These are phyloP conservation scores for Camelina sativa DNA, from an alignment of 345 rosid genomes.

Conservation along the genomic window DNA sequence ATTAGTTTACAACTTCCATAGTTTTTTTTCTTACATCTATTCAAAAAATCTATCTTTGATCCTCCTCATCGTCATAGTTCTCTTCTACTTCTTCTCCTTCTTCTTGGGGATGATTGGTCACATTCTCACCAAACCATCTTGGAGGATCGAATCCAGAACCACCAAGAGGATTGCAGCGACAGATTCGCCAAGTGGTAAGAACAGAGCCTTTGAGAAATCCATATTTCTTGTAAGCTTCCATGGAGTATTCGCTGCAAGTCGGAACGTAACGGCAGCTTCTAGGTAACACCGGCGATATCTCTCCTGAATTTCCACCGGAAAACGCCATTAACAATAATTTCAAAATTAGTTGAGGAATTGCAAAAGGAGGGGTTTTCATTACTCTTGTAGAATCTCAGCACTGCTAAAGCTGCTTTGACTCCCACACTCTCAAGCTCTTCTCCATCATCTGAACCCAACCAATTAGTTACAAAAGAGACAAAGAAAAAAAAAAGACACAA, in stretches of 20 bases:
- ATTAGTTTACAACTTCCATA: slow-evolving; percentile 36
- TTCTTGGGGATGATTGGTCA: slow-evolving; percentile 49
- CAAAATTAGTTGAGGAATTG: not conserved
- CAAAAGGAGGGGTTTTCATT: slow-evolving; percentile 3
- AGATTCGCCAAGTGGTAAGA: slow-evolving; percentile 82
- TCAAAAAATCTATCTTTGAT: slow-evolving; percentile 20
- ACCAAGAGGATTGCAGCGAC: slow-evolving; percentile 96
- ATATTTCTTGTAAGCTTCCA: slow-evolving; percentile 92
- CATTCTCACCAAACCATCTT: slow-evolving; percentile 76
- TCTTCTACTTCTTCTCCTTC: slow-evolving; percentile 29
- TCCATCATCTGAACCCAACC: slow-evolving; percentile 47
- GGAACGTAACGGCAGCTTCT: slow-evolving; percentile 86
- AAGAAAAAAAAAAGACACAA: not conserved
- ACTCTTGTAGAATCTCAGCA: slow-evolving; percentile 87
- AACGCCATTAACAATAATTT: not conserved
- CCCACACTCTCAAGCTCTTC: slow-evolving; percentile 59
- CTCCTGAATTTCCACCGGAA: slow-evolving; percentile 56
- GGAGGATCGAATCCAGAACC: slow-evolving; percentile 95
- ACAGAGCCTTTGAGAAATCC: slow-evolving; percentile 73
- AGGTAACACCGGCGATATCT: slow-evolving; percentile 81
- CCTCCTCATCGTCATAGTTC: slow-evolving; percentile 31
- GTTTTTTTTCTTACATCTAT: not conserved
- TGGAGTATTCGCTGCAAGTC: slow-evolving; percentile 90
- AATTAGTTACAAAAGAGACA: not conserved
- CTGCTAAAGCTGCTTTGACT: slow-evolving; percentile 75